These are phyloP conservation scores for Pythium guiyangense DNA, from an alignment of 352 stramenopile species.

Conservation along the genomic window DNA sequence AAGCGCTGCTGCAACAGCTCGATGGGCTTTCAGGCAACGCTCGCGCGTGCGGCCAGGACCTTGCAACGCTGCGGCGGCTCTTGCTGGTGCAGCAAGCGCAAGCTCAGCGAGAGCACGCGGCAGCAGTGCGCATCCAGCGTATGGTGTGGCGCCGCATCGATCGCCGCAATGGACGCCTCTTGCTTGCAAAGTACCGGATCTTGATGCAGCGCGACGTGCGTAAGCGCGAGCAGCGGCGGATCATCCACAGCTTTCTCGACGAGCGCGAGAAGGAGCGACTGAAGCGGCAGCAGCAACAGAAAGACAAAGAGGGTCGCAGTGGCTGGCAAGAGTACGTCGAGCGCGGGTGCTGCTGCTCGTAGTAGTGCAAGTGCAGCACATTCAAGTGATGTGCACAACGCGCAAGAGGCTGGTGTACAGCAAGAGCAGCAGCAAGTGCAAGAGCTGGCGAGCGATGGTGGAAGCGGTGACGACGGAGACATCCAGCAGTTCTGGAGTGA, in stretches of 20 bases:
- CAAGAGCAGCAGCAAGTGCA: not conserved
- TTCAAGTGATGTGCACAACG: not conserved
- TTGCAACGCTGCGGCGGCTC: constrained; percentile 14
- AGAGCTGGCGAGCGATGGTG: constrained; percentile 1
- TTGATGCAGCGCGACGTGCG: constrained; percentile 41
- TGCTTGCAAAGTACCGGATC: constrained; percentile 41
- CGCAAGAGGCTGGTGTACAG: not conserved
- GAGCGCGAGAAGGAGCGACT: constrained; percentile 23
- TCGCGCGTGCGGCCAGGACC: not conserved
- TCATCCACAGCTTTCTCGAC: constrained; percentile 49
- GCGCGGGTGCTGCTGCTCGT: too few relatives aligned
- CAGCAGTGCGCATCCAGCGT: constrained; percentile 29
- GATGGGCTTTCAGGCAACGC: not conserved
- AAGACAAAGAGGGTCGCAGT: not conserved
- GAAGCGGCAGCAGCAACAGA: constrained; percentile 12
- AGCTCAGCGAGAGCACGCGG: constrained; percentile 9
- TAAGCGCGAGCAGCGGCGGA: constrained; percentile 36
- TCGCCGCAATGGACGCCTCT: constrained; percentile 26
- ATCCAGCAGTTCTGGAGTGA: constrained; percentile 55
- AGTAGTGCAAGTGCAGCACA: not conserved
- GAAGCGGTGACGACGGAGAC: constrained; percentile 9
- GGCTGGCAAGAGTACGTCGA: too few relatives aligned
- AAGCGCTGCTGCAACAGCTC: constrained; percentile 5
- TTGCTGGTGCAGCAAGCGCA: constrained; percentile 15
- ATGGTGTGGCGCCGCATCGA: constrained; percentile 21